These are phyloP conservation scores for Heimioporus sp. DNA, from an alignment of 768 basidiomycete genomes.

Conservation along the genomic window DNA sequence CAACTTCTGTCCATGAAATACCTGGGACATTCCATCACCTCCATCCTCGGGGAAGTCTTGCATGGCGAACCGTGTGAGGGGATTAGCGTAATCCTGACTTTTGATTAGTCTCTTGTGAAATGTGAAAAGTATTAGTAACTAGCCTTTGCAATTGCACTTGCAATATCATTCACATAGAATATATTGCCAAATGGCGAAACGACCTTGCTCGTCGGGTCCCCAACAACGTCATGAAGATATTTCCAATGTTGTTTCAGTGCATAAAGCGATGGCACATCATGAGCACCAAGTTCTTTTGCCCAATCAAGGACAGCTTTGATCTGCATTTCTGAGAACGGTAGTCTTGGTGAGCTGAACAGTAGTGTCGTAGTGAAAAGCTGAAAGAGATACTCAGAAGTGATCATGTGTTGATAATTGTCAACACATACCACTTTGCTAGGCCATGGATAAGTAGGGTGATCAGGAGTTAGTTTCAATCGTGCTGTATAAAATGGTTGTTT, in stretches of 20 bases:
- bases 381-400: too few species aligned
- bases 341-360: slow-evolving; percentile 24
- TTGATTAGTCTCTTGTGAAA: too few species aligned
- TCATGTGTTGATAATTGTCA: too few species aligned
- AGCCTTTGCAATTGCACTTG: slow-evolving; percentile 10
- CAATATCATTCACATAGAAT: slow-evolving; percentile 21
- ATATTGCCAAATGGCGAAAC: slow-evolving; percentile 21
- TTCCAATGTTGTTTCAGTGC: slow-evolving; percentile 5
- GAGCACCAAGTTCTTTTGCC: slow-evolving; percentile 26
- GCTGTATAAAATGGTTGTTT: too few species aligned
- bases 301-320: slow-evolving; percentile 27
- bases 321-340: slow-evolving; percentile 28
- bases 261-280: slow-evolving; percentile 19
- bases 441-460: too few species aligned
- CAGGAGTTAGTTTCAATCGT: too few species aligned
- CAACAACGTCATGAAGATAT: neutral
- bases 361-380: neutral
- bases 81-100: slow-evolving; percentile 27
- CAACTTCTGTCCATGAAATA: slow-evolving; percentile 28
- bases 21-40: slow-evolving; percentile 13
- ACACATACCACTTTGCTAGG: too few species aligned
- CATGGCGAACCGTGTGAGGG: slow-evolving; percentile 10
- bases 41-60: slow-evolving; percentile 9
- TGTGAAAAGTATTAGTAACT: neutral
- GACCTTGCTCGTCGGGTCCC: slow-evolving; percentile 21